phyloP scores from a whole-genome alignment of 306 rosid genomes.

The Cucurbita argyrosperma region DNA sequence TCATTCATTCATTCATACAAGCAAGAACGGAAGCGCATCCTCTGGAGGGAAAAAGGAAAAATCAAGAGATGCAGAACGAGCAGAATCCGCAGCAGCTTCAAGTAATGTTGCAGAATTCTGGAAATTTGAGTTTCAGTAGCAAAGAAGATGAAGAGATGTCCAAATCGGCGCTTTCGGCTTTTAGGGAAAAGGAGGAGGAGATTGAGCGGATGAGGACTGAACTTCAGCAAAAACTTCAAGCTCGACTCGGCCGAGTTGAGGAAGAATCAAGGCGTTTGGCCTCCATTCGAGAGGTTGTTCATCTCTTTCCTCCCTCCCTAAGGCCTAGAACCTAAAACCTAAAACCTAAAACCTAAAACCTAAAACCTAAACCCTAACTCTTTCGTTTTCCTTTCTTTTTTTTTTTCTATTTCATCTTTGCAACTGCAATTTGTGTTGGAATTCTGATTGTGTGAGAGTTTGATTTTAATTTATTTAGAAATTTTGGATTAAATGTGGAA shows the following conservation, averaged over 20 bases:
- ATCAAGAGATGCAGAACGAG: conserved; percentile 11
- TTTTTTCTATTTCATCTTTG: background rate
- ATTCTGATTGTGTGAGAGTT: background rate
- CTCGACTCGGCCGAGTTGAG: conserved; percentile 76
- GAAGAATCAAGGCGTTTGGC: conserved; percentile 93
- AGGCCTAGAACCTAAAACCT: background rate
- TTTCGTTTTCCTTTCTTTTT: too few relatives aligned
- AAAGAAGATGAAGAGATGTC: conserved; percentile 96
- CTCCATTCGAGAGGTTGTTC: conserved; percentile 64
- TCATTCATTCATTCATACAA: background rate
- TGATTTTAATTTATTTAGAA: too few relatives aligned
- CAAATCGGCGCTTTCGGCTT: conserved; percentile 71
- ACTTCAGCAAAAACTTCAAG: conserved; percentile 66
- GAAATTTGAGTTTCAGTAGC: conserved; percentile 78
- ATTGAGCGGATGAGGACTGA: conserved; percentile 82
- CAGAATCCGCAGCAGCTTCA: conserved; percentile 9
- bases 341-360: background rate
- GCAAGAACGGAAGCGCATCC: background rate
- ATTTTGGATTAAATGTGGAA: too few relatives aligned
- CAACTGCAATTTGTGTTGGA: background rate
- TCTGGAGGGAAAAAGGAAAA: too few relatives aligned
- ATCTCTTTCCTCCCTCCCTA: background rate
- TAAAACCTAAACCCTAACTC: background rate
- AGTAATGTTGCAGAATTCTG: conserved; percentile 53
- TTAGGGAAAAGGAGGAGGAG: conserved; percentile 85